phyloP scores from a whole-genome alignment of 495 filamentous ascomycete genomes.

The Annulohypoxylon moriforme region DNA sequence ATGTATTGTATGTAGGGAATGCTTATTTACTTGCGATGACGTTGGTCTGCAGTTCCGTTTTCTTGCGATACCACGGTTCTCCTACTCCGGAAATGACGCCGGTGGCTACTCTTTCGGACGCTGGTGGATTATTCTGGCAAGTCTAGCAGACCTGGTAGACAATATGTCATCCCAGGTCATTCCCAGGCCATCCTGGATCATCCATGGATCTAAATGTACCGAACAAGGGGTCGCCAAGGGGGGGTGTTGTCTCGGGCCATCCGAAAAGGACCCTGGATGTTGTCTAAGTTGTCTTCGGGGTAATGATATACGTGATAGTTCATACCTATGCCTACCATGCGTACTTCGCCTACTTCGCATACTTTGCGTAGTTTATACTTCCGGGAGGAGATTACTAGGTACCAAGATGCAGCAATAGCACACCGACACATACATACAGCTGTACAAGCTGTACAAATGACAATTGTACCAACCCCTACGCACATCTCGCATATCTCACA shows the following conservation, averaged over 20 bases:
- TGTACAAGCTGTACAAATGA: not conserved
- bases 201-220: conserved; percentile 3
- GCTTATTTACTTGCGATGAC: conserved; percentile 43
- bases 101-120: conserved; percentile 27
- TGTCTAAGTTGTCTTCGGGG: conserved; percentile 19
- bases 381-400: conserved; percentile 12
- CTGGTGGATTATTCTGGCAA: conserved; percentile 19
- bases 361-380: not conserved
- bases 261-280: not conserved
- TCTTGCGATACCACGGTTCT: conserved; percentile 34
- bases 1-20: conserved; percentile 14
- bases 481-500: not conserved
- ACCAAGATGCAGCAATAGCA: conserved; percentile 26
- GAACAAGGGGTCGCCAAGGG: conserved; percentile 9
- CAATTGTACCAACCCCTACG: not conserved
- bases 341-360: not conserved
- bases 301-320: conserved; percentile 37
- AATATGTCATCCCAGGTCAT: conserved; percentile 26
- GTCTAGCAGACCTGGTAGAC: conserved; percentile 5
- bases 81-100: conserved; percentile 36
- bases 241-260: conserved; percentile 8
- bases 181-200: too few species aligned
- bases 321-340: not conserved
- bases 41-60: conserved; percentile 34
- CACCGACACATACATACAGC: not conserved